Percentiles rank a stretch among this genome's conserved stretches.
Conservation (phyloP, 2,329 filamentous ascomycete genomes). For the Balansia obtecta region DNA sequence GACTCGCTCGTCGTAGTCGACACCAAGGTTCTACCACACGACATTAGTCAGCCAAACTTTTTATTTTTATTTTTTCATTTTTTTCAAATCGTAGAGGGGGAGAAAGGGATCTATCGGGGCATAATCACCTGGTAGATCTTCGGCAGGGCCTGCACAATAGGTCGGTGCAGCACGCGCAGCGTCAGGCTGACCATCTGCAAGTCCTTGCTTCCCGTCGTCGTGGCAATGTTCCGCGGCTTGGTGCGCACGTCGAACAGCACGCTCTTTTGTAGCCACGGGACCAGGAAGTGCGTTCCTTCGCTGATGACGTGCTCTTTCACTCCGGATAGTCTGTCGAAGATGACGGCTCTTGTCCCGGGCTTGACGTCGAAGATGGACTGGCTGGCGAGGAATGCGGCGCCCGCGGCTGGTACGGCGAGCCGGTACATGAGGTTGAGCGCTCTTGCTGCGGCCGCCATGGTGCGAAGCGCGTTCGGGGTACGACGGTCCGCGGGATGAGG, state of each 20-base stretch:
- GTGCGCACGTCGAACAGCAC: conserved; percentile 97
- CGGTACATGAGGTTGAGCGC: conserved; percentile 50
- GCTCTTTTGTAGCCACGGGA: conserved; percentile 90
- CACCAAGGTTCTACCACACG: conserved; percentile 67
- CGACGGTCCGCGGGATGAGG: not conserved
- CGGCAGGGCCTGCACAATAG: conserved; percentile 81
- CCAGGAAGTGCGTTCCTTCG: conserved; percentile 92
- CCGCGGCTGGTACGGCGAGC: conserved; percentile 59
- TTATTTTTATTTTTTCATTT: too few species aligned
- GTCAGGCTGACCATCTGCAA: conserved; percentile 99
- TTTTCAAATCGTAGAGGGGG: too few species aligned
- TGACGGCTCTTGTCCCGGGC: conserved; percentile 87
- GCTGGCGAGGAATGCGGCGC: conserved; percentile 56
- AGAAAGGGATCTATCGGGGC: too few species aligned
- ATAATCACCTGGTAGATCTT: conserved; percentile 87
- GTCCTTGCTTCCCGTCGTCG: conserved; percentile 96
- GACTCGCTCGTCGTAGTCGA: conserved; percentile 97
- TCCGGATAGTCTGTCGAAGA: conserved; percentile 87
- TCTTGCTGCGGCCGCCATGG: conserved; percentile 42
- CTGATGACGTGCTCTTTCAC: conserved; percentile 88
- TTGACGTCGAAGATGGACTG: conserved; percentile 93
- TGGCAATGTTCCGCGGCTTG: conserved; percentile 93
- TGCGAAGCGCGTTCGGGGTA: not conserved
- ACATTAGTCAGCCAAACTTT: not conserved
- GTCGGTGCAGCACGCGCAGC: conserved; percentile 84